These are phyloP conservation scores for Codiaeum variegatum DNA, from an alignment of 441 rosid species.

Conservation along the genomic window DNA sequence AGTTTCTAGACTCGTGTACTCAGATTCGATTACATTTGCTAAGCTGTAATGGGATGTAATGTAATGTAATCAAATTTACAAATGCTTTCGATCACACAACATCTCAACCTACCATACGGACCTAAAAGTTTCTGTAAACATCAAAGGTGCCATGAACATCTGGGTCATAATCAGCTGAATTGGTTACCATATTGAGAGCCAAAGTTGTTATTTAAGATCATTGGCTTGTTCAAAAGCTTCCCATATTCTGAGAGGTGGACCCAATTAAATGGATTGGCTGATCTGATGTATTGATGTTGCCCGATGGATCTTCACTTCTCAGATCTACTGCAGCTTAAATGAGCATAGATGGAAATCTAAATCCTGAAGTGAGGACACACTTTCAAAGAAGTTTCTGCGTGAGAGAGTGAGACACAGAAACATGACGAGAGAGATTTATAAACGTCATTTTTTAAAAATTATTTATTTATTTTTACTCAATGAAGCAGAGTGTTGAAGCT, in stretches of 20 bases:
- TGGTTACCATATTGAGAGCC: neutral
- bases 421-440: neutral
- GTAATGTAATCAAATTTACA: too few species aligned
- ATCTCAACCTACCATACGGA: too few species aligned
- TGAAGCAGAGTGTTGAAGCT: slow-evolving; percentile 33
- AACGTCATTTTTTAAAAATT: neutral
- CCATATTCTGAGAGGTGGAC: neutral
- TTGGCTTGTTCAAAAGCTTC: neutral
- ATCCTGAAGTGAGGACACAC: neutral
- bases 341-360: neutral
- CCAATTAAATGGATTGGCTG: slow-evolving; percentile 2
- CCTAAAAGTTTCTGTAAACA: neutral
- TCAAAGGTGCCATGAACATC: neutral
- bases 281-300: slow-evolving; percentile 6
- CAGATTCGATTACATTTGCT: too few species aligned
- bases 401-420: neutral
- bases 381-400: neutral
- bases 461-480: neutral
- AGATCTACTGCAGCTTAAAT: neutral
- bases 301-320: neutral
- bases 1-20: neutral
- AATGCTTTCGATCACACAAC: too few species aligned
- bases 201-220: neutral
- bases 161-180: neutral
- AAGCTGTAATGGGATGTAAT: too few species aligned